Conservation (phyloP, 768 basidiomycete genomes). For the Collybia nuda region DNA sequence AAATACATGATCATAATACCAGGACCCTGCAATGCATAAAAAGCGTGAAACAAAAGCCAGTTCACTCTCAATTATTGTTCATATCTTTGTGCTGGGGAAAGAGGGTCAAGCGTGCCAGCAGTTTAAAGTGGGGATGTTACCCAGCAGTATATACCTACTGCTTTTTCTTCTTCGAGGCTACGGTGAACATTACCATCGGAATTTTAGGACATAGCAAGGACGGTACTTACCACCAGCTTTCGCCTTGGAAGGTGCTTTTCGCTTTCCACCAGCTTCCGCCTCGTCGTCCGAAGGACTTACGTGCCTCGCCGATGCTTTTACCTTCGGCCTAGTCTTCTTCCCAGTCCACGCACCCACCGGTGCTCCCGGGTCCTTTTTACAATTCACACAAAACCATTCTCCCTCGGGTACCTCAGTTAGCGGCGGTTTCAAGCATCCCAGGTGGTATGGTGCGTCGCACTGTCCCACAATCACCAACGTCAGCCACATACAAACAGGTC, state of each 20-base stretch:
- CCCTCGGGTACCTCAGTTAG: constrained; percentile 78
- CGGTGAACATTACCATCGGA: no score
- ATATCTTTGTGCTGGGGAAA: no score
- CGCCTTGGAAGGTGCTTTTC: constrained; percentile 41
- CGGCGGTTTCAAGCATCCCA: constrained; percentile 79
- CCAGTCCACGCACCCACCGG: constrained; percentile 36
- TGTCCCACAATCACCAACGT: constrained; percentile 33
- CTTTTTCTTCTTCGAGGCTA: constrained; percentile 5
- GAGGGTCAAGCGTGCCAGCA: no score
- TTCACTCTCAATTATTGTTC: no score
- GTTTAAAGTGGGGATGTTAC: no score
- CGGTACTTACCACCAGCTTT: constrained; percentile 33
- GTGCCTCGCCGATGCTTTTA: constrained; percentile 20
- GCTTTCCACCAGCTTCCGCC: constrained; percentile 29
- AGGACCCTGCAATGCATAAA: no score
- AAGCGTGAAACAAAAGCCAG: no score
- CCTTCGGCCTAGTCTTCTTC: constrained; percentile 13
- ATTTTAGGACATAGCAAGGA: no score
- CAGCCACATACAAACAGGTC: not conserved
- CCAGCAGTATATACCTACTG: not conserved
- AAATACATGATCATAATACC: no score
- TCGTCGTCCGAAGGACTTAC: constrained; percentile 21
- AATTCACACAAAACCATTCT: constrained; percentile 90
- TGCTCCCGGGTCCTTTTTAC: constrained; percentile 57
- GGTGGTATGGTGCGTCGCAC: constrained; percentile 91